Evolutionary conservation across 768 basidiomycete species (phyloP).

Genomic region (Tylopilus subfusipes): DNA sequence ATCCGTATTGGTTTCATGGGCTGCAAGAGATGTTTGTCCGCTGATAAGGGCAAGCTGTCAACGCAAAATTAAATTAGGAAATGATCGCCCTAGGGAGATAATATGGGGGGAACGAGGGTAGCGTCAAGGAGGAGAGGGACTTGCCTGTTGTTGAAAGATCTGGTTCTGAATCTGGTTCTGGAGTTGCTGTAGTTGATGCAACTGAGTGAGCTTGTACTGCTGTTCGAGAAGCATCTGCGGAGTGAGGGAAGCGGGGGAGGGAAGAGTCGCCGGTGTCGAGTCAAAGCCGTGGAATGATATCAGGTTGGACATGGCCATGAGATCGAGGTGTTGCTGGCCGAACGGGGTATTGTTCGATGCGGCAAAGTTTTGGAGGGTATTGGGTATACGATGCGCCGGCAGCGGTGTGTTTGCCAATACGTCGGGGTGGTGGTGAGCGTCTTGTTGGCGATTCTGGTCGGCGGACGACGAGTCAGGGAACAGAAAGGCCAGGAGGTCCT

Average conservation of each 20-base stretch:
- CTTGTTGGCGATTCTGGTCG: conserved; percentile 27
- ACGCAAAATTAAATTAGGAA: conserved; percentile 9
- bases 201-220: conserved; percentile 72
- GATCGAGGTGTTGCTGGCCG: conserved; percentile 43
- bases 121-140: conserved; percentile 20
- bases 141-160: conserved; percentile 87
- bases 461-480: conserved; percentile 27
- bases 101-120: not conserved
- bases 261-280: conserved; percentile 3
- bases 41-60: conserved; percentile 67
- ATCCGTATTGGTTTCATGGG: conserved; percentile 36
- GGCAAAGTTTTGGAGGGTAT: not conserved
- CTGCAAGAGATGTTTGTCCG: conserved; percentile 36
- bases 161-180: conserved; percentile 85
- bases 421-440: conserved; percentile 21
- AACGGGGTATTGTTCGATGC: conserved; percentile 13
- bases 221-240: conserved; percentile 64
- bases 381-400: conserved; percentile 13
- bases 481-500: conserved; percentile 35
- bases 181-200: conserved; percentile 73
- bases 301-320: conserved; percentile 42
- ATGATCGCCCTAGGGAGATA: conserved; percentile 1
- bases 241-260: conserved; percentile 28
- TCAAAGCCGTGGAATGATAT: conserved; percentile 50
- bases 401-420: not conserved